Evolutionary conservation across 164 flowering plant genomes (phyloP).

Genomic region (Dillenia turbinata): DNA sequence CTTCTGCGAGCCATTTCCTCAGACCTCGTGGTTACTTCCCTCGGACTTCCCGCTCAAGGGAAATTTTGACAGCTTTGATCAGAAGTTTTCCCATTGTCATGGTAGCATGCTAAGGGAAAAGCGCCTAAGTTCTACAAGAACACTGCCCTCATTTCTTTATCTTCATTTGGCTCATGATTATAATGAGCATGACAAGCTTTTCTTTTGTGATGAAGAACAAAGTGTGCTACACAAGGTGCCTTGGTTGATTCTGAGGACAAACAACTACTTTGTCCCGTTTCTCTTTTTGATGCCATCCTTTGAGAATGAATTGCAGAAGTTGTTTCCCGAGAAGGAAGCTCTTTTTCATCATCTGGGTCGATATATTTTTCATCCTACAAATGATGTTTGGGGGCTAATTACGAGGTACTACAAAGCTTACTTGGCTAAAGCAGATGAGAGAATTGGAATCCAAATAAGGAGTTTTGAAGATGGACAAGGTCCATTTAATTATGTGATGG

Average conservation of each 20-base stretch:
- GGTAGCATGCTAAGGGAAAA: conserved; percentile 55
- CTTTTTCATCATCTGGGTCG: conserved; percentile 80
- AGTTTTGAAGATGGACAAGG: conserved; percentile 54
- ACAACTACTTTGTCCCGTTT: conserved; percentile 75
- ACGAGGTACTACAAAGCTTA: conserved; percentile 72
- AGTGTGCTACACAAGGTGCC: conserved; percentile 46
- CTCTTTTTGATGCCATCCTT: conserved; percentile 75
- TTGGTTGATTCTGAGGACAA: conserved; percentile 70
- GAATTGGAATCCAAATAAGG: conserved; percentile 73
- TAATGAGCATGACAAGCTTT: conserved; percentile 69
- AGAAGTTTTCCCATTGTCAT: conserved; percentile 39
- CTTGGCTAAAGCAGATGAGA: conserved; percentile 73
- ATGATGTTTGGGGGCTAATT: conserved; percentile 77
- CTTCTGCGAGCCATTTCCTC: conserved; percentile 89
- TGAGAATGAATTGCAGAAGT: conserved; percentile 47
- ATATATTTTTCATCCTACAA: conserved; percentile 80
- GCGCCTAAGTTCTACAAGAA: conserved; percentile 13
- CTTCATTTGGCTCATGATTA: conserved; percentile 75
- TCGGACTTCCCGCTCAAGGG: conserved; percentile 52
- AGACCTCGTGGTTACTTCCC: conserved; percentile 72
- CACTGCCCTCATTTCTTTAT: conserved; percentile 36
- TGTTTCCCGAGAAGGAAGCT: conserved; percentile 68
- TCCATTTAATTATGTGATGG: conserved; percentile 64
- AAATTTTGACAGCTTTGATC: conserved; percentile 41
- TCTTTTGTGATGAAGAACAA: conserved; percentile 83